A percentile compares a stretch with the other conserved stretches of the same genome.
phyloP scores from a whole-genome alignment of 495 filamentous ascomycete genomes.

The Chaetomidium leptoderma region DNA sequence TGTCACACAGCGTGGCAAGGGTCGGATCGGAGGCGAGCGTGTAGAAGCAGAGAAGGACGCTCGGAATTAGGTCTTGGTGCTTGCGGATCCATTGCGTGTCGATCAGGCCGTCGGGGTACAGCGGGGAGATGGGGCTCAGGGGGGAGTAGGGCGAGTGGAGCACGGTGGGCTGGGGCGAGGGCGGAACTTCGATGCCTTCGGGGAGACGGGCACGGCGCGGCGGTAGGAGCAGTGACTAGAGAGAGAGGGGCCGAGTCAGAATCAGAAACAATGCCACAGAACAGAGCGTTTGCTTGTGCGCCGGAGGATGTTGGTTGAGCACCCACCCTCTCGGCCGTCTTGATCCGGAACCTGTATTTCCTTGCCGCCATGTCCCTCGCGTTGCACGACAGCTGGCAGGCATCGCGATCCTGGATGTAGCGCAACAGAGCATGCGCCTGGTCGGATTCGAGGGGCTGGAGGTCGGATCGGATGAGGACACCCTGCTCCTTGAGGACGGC shows the following conservation, averaged over 20 bases:
- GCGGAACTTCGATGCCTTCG: constrained; percentile 44
- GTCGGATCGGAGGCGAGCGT: constrained; percentile 64
- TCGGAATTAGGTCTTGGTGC: constrained; percentile 75
- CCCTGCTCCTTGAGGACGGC: constrained; percentile 56
- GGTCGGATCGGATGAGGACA: constrained; percentile 59
- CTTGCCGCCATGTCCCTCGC: constrained; percentile 37
- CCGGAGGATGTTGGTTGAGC: neutral
- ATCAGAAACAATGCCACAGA: neutral
- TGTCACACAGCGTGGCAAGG: constrained; percentile 69
- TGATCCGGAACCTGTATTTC: constrained; percentile 58
- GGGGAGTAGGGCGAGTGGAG: constrained; percentile 89
- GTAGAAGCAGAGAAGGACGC: constrained; percentile 71
- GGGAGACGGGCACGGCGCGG: constrained; percentile 48
- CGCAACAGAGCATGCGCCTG: constrained; percentile 62
- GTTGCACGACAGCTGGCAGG: constrained; percentile 57
- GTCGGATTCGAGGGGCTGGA: constrained; percentile 59
- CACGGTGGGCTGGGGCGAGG: constrained; percentile 43
- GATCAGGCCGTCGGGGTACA: constrained; percentile 85
- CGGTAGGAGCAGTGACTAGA: constrained; percentile 48
- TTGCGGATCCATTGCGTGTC: constrained; percentile 77
- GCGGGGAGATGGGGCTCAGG: constrained; percentile 68
- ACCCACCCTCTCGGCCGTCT: constrained; percentile 72
- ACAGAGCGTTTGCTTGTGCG: neutral
- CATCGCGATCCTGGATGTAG: constrained; percentile 65
- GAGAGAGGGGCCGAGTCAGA: constrained; percentile 5